phyloP scores from a whole-genome alignment of 495 filamentous ascomycete genomes.

The Talaromyces trachyspermus region DNA sequence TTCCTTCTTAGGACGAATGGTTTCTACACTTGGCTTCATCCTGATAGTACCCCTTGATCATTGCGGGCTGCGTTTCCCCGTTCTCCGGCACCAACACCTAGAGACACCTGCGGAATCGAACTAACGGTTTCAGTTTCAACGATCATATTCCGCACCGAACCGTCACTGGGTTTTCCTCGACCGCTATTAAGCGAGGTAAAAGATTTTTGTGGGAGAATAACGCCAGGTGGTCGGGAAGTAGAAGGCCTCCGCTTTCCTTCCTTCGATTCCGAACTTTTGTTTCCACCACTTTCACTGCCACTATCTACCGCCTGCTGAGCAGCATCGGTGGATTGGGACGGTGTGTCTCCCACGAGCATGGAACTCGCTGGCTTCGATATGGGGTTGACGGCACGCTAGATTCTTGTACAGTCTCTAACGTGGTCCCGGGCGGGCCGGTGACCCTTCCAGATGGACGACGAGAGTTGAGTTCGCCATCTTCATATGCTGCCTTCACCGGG shows the following conservation, averaged over 20 bases:
- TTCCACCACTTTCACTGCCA: slow-evolving; percentile 44
- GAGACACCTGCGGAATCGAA: slow-evolving; percentile 81
- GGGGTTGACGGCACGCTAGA: slow-evolving; percentile 75
- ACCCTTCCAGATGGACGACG: slow-evolving; percentile 47
- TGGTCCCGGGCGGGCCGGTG: slow-evolving; percentile 56
- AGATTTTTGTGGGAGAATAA: slow-evolving; percentile 42
- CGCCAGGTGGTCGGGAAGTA: slow-evolving; percentile 16
- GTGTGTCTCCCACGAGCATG: slow-evolving; percentile 33
- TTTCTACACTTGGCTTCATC: slow-evolving; percentile 83
- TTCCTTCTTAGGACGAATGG: slow-evolving; percentile 85
- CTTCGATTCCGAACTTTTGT: slow-evolving; percentile 34
- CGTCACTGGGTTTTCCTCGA: slow-evolving; percentile 59
- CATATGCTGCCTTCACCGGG: slow-evolving; percentile 19
- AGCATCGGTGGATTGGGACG: slow-evolving; percentile 19
- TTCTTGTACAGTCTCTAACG: slow-evolving; percentile 90
- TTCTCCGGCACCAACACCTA: slow-evolving; percentile 59
- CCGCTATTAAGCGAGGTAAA: slow-evolving; percentile 40
- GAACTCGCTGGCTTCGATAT: slow-evolving; percentile 37
- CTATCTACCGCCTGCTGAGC: slow-evolving; percentile 30
- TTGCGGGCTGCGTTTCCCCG: slow-evolving; percentile 45
- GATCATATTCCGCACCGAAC: slow-evolving; percentile 84
- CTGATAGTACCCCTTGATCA: slow-evolving; percentile 68
- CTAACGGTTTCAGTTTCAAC: slow-evolving; percentile 96
- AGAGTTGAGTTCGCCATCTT: slow-evolving; percentile 21
- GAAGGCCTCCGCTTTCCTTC: slow-evolving; percentile 27